Conservation (phyloP, 2,329 filamentous ascomycete genomes). For the Davidsoniella australis region DNA sequence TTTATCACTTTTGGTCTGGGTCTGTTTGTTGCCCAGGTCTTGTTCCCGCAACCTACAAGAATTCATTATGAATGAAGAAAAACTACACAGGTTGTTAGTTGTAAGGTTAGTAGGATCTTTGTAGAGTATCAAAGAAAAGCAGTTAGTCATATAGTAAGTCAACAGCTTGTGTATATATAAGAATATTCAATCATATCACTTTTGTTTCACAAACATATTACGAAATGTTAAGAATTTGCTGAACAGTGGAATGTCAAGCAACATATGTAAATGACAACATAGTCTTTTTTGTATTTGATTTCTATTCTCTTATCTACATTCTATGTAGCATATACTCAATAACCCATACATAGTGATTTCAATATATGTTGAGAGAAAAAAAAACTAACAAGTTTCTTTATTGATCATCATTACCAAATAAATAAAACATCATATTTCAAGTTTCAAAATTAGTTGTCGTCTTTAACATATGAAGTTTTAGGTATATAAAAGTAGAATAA, state of each 20-base stretch:
- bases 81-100: neutral
- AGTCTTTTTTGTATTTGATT: neutral
- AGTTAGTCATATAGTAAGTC: neutral
- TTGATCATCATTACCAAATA: neutral
- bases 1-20: constrained; percentile 18
- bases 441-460: no score
- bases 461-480: no score
- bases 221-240: no score
- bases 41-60: neutral
- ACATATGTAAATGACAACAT: no score
- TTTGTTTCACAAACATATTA: no score
- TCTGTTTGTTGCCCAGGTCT: constrained; percentile 11
- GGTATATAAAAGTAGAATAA: neutral
- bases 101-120: neutral
- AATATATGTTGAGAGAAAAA: neutral
- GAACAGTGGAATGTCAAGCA: no score
- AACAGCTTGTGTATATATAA: neutral
- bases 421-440: neutral
- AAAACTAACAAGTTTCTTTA: neutral
- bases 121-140: neutral
- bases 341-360: neutral
- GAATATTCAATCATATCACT: no score
- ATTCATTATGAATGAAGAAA: neutral
- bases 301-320: neutral
- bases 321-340: neutral